These are phyloP conservation scores for Orbilia quercus DNA, from an alignment of 2,329 filamentous ascomycete species.

Conservation along the genomic window DNA sequence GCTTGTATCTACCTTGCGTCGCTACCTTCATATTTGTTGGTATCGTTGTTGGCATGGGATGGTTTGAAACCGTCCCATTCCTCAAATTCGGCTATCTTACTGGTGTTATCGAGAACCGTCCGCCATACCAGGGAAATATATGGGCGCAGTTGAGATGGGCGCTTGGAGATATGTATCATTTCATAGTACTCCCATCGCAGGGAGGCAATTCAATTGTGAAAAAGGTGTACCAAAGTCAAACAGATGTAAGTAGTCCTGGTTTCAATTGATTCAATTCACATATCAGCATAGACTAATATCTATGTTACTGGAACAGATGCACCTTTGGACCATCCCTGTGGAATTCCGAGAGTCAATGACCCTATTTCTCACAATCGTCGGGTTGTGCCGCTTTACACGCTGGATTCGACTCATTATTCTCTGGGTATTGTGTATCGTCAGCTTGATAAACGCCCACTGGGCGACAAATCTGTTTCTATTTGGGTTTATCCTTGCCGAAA, in stretches of 20 bases:
- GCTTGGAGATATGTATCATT: constrained; percentile 1
- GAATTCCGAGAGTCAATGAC: constrained; percentile 67
- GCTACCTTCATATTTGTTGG: constrained; percentile 12
- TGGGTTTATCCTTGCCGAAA: constrained; percentile 36
- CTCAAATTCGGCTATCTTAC: not conserved
- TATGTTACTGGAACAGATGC: constrained; percentile 55
- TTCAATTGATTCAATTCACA: no score
- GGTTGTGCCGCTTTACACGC: constrained; percentile 62
- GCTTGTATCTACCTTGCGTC: constrained; percentile 9
- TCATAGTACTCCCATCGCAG: not conserved
- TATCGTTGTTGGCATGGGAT: constrained; percentile 9
- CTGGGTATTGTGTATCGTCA: constrained; percentile 31
- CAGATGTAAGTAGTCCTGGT: constrained; percentile 40
- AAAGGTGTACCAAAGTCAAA: not conserved
- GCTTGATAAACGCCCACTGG: constrained; percentile 15
- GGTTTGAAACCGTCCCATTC: constrained; percentile 12
- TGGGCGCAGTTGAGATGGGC: constrained; percentile 4
- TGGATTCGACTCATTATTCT: constrained; percentile 61
- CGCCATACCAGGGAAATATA: constrained; percentile 2
- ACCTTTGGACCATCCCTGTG: constrained; percentile 68
- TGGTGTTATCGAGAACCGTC: constrained; percentile 7
- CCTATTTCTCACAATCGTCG: constrained; percentile 63
- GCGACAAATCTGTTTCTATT: constrained; percentile 23
- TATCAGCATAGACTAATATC: constrained; percentile 58
- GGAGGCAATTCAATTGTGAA: not conserved